Evolutionary conservation across 2,329 filamentous ascomycete genomes (phyloP), one percentile per base, ranked within the genome.

Genomic region (Aplosporella prunicola): DNA sequence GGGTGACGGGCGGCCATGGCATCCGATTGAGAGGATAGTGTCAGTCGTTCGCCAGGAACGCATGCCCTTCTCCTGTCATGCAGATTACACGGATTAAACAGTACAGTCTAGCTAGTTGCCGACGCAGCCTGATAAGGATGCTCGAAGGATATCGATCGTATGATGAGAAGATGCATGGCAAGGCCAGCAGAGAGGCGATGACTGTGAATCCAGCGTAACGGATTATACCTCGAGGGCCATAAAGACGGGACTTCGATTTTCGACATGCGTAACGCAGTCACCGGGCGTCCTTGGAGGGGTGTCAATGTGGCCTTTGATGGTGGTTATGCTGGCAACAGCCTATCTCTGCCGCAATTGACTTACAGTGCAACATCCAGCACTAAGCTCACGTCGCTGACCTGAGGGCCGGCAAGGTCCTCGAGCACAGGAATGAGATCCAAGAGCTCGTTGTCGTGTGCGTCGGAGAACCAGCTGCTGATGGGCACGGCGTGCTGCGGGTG

Each of bases 391-490:
- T 98, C 91, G 64, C 82, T 77, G 44, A 98, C 91, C 58, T 89
- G 83, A 43, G 79, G 64, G 49, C 83, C 81, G 45, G 91, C 89
- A 56, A 98, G 72, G 63, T 98, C 91, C 71, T 98, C 91, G 48
- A 98, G 85, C 52, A 98, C 91, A 36, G 91, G 91, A 60, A 98
- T 96, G 52, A 98, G 71, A 60, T 98, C 91, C 54, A 98, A 72
- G 45, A 98, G 74, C 71, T 98, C 91, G 64, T 98, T 98, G 68
- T 98, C 91, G 64, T 98, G 91, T 44, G 91, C 91, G 65, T 98
- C 91, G 48, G 88, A 95, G 68, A 98, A 98, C 91, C 91, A 98
- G 71, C 89, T 96, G 74, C 88, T 95, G 67, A 98, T 98, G 17
- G 91, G 91, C 33, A 98, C 89, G 43, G 91, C 91, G 61, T 98